These are phyloP conservation scores for Vickermania spadyakhi DNA, from an alignment of 208 protist species.

Conservation along the genomic window DNA sequence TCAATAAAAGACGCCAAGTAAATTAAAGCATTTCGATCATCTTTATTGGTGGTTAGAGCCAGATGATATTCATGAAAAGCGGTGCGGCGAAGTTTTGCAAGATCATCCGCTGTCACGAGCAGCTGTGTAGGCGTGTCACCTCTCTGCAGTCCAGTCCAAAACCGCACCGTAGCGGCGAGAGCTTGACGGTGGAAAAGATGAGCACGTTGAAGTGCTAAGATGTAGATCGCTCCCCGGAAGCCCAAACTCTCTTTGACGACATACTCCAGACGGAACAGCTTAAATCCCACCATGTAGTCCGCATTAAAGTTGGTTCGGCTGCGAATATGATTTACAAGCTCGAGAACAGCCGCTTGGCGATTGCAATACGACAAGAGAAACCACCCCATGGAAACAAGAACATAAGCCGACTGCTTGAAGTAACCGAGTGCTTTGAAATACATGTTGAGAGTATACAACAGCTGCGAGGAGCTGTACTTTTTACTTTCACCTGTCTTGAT, in stretches of 20 bases:
- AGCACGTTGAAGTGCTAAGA: conserved; percentile 14
- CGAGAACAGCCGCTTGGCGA: conserved; percentile 6
- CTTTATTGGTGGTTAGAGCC: conserved; percentile 10
- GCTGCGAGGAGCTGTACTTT: conserved; percentile 1
- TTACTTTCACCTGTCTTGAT: conserved; percentile 1
- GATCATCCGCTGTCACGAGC: conserved; percentile 3
- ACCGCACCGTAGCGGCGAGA: conserved; percentile 7
- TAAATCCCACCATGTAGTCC: conserved; percentile 8
- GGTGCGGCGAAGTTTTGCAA: conserved; percentile 4
- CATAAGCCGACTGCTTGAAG: conserved; percentile 13
- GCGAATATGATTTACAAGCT: conserved; percentile 7
- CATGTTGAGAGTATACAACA: conserved; percentile 3
- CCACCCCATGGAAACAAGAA: conserved; percentile 9
- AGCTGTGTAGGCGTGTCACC: neutral
- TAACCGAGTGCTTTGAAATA: conserved; percentile 10
- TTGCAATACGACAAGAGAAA: conserved; percentile 15
- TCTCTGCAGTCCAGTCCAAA: conserved; percentile 8
- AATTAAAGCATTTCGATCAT: conserved; percentile 8
- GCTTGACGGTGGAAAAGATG: conserved; percentile 11
- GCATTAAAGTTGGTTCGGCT: neutral
- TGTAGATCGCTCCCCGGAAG: conserved; percentile 9
- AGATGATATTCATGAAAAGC: conserved; percentile 7
- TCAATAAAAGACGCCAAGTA: conserved; percentile 10
- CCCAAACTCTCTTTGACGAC: conserved; percentile 10
- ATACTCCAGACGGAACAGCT: conserved; percentile 8